These are phyloP conservation scores for Articulospora tetracladia DNA, from an alignment of 495 filamentous ascomycete species.

Conservation along the genomic window DNA sequence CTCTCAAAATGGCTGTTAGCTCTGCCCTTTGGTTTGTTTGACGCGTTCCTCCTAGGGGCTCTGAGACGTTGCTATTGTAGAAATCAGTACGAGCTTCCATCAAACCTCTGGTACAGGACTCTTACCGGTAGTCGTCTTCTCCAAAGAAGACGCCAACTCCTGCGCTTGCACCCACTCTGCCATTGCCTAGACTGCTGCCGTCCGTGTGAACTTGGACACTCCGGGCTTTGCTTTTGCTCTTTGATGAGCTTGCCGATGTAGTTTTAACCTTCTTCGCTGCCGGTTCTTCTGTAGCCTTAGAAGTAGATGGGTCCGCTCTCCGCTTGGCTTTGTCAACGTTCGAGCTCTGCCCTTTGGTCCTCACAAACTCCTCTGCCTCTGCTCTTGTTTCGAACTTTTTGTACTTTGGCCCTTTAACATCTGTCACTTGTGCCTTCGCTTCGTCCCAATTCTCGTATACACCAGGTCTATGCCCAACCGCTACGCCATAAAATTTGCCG, in stretches of 20 bases:
- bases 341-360: constrained; percentile 33
- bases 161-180: constrained; percentile 62
- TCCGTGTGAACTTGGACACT: constrained; percentile 79
- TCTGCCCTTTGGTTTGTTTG: constrained; percentile 97
- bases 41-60: constrained; percentile 63
- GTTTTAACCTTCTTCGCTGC: constrained; percentile 54
- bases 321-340: constrained; percentile 13
- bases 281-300: constrained; percentile 45
- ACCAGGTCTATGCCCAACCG: constrained; percentile 72
- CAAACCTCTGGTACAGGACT: background rate
- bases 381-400: constrained; percentile 72
- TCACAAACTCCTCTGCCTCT: constrained; percentile 76
- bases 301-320: constrained; percentile 35
- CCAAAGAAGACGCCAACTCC: constrained; percentile 91
- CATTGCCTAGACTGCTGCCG: constrained; percentile 78
- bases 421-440: constrained; percentile 72
- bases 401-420: constrained; percentile 73
- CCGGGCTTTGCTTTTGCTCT: constrained; percentile 29
- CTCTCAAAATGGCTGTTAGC: constrained; percentile 80
- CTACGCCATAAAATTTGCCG: constrained; percentile 79
- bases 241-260: constrained; percentile 23
- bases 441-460: constrained; percentile 87
- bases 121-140: constrained; percentile 63
- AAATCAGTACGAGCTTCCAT: background rate
- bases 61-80: constrained; percentile 70